Base-by-base conservation (phyloP, 108 stramenopile genomes). In the Cyclotella atomus region DNA sequence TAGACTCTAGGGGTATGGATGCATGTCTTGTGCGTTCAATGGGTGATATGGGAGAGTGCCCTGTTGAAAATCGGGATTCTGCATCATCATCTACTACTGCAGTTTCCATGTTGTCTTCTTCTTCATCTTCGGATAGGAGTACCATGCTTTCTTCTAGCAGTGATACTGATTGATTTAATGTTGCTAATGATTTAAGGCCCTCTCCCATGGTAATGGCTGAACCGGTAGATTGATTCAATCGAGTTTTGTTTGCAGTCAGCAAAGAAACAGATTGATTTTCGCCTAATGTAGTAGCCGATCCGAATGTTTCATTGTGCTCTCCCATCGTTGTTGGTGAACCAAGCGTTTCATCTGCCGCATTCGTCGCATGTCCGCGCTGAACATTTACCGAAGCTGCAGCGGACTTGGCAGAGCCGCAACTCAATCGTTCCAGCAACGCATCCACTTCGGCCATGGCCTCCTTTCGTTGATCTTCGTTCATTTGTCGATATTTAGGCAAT, bases 1-100 rank as follows among this genome's bases (percentile, higher is more conserved):
- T 38, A 24, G 7, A 47, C 5, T 52, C 47, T 4, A n/a, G 7
- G 3, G 10, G 14, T 4, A 17, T 49, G 7, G 47, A 4, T 21
- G 15, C 28, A 21, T 72, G 71, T 12, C 71, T 30, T 41, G 71
- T 36, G 27, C 34, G 60, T 63, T 72, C 71, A 38, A 72, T 72
- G 49, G 71, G 45, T 3, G 70, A 60, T 10, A 59, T 24, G 36
- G 16, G 8, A 34, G 19, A 25, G 36, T 68, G 54, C 3, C 14
- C 53, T 44, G 20, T 29, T 45, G 56, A 70, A 70, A 70, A 59
- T 41, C 56, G 8, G 3, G 56, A 57, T 34, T 43, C 38, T 29
- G n/a, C n/a, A n/a, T n/a, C n/a, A n/a, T 59, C 68, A 10, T 59
- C 56, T 2, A 21, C 56, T 15, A 27, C 43, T 0, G 21, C 38